These are phyloP conservation scores for Entophlyctis luteolus DNA, from an alignment of 192 early-diverging fungal genomes.

Conservation along the genomic window DNA sequence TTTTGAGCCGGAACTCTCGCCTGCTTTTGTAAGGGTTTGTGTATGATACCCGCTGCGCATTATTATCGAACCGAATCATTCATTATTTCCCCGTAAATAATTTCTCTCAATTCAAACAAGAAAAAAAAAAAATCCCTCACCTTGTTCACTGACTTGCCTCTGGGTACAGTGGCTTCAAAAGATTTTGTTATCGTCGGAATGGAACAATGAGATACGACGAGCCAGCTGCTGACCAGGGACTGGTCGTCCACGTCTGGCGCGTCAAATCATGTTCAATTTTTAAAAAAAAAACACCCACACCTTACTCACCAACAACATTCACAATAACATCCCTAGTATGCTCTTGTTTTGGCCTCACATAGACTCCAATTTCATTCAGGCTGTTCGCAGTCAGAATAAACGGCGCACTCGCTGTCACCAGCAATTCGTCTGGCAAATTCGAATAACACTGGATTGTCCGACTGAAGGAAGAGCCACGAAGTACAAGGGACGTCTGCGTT, in stretches of 20 bases:
- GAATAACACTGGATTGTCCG: constrained; percentile 37
- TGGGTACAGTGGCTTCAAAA: constrained; percentile 44
- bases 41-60: constrained; percentile 44
- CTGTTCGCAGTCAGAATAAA: constrained; percentile 41
- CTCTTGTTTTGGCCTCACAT: constrained; percentile 26
- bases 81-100: background rate
- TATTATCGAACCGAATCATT: too few relatives aligned
- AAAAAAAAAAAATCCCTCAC: constrained; percentile 14
- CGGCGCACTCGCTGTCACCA: constrained; percentile 29
- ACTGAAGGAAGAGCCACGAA: constrained; percentile 36
- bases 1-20: constrained; percentile 40
- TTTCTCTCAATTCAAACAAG: background rate
- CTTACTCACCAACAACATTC: constrained; percentile 46
- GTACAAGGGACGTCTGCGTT: constrained; percentile 35
- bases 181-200: constrained; percentile 44
- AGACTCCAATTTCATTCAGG: constrained; percentile 43
- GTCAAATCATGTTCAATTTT: too few relatives aligned
- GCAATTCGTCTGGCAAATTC: constrained; percentile 27
- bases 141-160: constrained; percentile 40
- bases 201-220: constrained; percentile 37
- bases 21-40: constrained; percentile 48
- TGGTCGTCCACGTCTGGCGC: constrained; percentile 37
- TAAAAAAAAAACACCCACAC: background rate
- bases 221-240: constrained; percentile 37
- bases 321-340: constrained; percentile 17